These are phyloP conservation scores for Fusarium sp. DNA, from an alignment of 2,329 filamentous ascomycete genomes.

Conservation along the genomic window DNA sequence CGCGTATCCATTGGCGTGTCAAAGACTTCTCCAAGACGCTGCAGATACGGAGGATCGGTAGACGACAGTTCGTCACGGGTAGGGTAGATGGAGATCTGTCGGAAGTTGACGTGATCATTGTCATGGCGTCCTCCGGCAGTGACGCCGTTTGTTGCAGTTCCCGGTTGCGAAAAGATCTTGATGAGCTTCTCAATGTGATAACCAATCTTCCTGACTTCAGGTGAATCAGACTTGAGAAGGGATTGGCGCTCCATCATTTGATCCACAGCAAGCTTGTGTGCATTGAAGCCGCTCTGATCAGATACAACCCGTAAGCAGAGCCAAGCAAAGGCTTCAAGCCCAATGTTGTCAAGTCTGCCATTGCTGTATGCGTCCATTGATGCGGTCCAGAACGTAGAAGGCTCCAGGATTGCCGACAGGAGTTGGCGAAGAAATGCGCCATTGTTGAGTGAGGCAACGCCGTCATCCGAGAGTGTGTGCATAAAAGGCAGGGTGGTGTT, in stretches of 20 bases:
- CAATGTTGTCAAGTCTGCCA: slow-evolving; percentile 48
- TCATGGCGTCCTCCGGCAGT: slow-evolving; percentile 76
- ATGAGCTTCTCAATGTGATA: slow-evolving; percentile 57
- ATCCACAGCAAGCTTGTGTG: slow-evolving; percentile 35
- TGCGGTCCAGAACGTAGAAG: slow-evolving; percentile 66
- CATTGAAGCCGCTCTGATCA: slow-evolving; percentile 28
- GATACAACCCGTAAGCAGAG: slow-evolving; percentile 59
- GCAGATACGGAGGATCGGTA: slow-evolving; percentile 65
- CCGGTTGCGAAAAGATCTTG: slow-evolving; percentile 35
- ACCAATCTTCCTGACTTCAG: slow-evolving; percentile 43
- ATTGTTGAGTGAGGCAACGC: slow-evolving; percentile 34
- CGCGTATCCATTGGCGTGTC: slow-evolving; percentile 54
- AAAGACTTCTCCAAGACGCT: slow-evolving; percentile 62
- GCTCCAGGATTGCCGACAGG: slow-evolving; percentile 62
- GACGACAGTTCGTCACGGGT: slow-evolving; percentile 73
- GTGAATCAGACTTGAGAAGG: slow-evolving; percentile 43
- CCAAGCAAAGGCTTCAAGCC: slow-evolving; percentile 59
- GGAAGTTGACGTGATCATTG: slow-evolving; percentile 74
- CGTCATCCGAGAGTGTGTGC: slow-evolving; percentile 16
- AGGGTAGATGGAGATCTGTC: slow-evolving; percentile 71
- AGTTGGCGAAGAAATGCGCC: slow-evolving; percentile 39
- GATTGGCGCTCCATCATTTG: slow-evolving; percentile 41
- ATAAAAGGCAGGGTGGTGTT: slow-evolving; percentile 27
- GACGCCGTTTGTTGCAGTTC: slow-evolving; percentile 2
- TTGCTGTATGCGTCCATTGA: slow-evolving; percentile 51